Evolutionary conservation across 371 early-diverging fungal genomes (phyloP), one percentile per base, ranked within the genome.

Genomic region (Lichtheimia ramosa): DNA sequence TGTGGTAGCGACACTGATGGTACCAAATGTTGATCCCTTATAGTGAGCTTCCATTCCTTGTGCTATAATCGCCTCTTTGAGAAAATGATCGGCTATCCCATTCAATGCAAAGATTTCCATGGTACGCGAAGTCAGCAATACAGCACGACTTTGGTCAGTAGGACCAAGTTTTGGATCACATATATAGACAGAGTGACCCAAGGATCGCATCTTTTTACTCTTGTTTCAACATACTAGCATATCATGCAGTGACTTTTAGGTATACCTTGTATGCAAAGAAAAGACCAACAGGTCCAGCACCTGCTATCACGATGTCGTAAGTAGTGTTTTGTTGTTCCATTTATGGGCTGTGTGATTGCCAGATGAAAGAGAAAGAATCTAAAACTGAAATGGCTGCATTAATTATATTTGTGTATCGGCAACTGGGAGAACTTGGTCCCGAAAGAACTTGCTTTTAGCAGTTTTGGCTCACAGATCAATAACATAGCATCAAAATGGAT

Each of bases 221-320:
- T 24, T 18, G 25, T 5, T 20, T 51, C 51, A 51, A 15, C 23
- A 41, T 13, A 8, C 34, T 8, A 16, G 14, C 8, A 50, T 6
- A 58, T 56, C 56, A 20, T 14, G 41, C 34, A 13, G 24, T 2
- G 8, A 8, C 1, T 7, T 5, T 15, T 48, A n/a, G 3, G 13
- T 42, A 34, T 53, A 60, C 61, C 54, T 60, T 54, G 24, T 75
- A 75, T 4, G 74, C 68, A 60, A 75, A 66, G 25, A 68, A 79
- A 0, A 71, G 63, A 24, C 79, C 79, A 16, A 72, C 73, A 7
- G 79, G 79, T 4, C 79, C 79, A 23, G 76, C 76, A 16, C 79
- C 79, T 56, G 65, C 61, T 20, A 79, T 63, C 43, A 79, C 27
- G 21, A 72, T 56, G 43, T 79, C 79, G 10, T 34, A 34, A 34